Evolutionary conservation across 495 filamentous ascomycete species (phyloP).

Genomic region (Aspergillus sclerotiicarbonarius): DNA sequence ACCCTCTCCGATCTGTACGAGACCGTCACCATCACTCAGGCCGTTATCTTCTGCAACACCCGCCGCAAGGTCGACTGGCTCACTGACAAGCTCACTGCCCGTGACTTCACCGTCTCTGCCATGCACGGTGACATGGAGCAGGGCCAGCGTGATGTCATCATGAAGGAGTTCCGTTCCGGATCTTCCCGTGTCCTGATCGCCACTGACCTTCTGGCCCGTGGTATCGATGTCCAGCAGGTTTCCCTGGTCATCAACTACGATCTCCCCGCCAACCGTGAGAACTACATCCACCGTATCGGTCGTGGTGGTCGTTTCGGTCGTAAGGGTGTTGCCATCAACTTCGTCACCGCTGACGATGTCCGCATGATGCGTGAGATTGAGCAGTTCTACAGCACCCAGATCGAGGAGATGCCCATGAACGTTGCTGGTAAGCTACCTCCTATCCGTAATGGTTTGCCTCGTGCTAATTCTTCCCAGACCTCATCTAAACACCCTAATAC

Average conservation of each 20-base stretch:
- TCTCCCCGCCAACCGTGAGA: slow-evolving; percentile 96
- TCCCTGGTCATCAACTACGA: slow-evolving; percentile 99
- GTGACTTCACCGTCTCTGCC: slow-evolving; percentile 97
- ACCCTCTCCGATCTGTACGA: slow-evolving; percentile 98
- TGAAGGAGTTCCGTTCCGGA: slow-evolving; percentile 99
- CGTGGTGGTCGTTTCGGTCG: slow-evolving; percentile 98
- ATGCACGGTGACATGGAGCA: slow-evolving; percentile 99
- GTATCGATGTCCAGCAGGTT: slow-evolving; percentile 99
- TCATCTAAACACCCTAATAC: slow-evolving; percentile 48
- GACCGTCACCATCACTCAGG: slow-evolving; percentile 98
- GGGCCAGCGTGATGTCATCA: slow-evolving; percentile 94
- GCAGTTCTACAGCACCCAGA: slow-evolving; percentile 64
- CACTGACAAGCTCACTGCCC: slow-evolving; percentile 95
- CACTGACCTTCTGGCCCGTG: slow-evolving; percentile 94
- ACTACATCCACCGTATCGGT: slow-evolving; percentile 99
- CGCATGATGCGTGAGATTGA: slow-evolving; percentile 98
- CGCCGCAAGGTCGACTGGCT: slow-evolving; percentile 99
- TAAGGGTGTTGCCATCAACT: slow-evolving; percentile 99
- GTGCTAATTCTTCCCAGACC: slow-evolving; percentile 35
- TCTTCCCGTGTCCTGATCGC: slow-evolving; percentile 97
- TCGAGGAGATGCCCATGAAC: slow-evolving; percentile 65
- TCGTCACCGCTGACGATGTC: slow-evolving; percentile 98
- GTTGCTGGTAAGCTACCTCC: slow-evolving; percentile 43
- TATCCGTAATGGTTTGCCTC: neutral
- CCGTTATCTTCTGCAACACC: slow-evolving; percentile 99